Evolutionary conservation across 2,329 filamentous ascomycete genomes (phyloP).

Genomic region (Xylaria sp.): DNA sequence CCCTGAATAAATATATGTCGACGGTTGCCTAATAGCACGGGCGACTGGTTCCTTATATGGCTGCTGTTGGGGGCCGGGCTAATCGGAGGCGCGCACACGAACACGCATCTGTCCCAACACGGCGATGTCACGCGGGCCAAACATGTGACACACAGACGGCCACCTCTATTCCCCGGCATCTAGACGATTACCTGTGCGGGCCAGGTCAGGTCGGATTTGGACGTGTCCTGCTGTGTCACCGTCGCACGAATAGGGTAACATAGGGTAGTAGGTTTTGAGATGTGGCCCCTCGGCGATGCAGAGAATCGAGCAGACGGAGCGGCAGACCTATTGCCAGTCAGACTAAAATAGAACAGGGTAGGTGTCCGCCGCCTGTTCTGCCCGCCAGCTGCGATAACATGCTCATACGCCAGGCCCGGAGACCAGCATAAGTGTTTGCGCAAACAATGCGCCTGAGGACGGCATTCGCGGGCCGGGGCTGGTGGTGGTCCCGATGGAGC

Average conservation of each 20-base stretch:
- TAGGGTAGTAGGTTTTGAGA: neutral
- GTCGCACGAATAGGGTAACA: slow-evolving; percentile 11
- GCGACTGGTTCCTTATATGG: neutral
- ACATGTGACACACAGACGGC: neutral
- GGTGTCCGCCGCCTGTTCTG: neutral
- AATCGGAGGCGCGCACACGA: neutral
- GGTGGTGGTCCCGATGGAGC: neutral
- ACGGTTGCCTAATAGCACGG: neutral
- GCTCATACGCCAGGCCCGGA: too few relatives aligned
- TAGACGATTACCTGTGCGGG: neutral
- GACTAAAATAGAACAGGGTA: neutral
- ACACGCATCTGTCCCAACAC: neutral
- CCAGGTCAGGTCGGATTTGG: neutral
- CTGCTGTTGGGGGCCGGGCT: neutral
- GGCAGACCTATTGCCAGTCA: neutral
- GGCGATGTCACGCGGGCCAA: slow-evolving; percentile 11
- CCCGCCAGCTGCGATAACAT: neutral
- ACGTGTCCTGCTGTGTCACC: slow-evolving; percentile 11
- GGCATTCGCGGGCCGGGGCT: neutral
- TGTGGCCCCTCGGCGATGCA: neutral
- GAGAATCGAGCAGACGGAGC: neutral
- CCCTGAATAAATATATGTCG: too few relatives aligned
- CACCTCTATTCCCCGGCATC: neutral
- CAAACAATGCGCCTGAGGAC: neutral
- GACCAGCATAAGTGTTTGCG: neutral